Percentiles rank a stretch among this genome's conserved stretches.
phyloP scores from a whole-genome alignment of 1,139 yeast genomes.

The Diutina neorugosa region DNA sequence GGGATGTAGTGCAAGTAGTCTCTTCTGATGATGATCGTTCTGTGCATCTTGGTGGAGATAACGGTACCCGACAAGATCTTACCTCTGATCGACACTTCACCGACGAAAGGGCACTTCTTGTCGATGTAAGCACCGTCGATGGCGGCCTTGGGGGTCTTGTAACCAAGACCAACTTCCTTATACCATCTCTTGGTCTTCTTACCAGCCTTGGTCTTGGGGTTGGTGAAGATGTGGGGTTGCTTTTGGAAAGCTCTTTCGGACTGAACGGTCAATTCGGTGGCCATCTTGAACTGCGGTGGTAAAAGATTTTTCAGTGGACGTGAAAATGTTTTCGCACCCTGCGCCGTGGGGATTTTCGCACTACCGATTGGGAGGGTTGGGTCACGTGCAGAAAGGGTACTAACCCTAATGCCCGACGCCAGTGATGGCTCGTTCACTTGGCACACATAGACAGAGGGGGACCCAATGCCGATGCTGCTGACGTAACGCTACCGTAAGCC shows the following conservation, averaged over 20 bases:
- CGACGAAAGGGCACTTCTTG: slow-evolving; percentile 99
- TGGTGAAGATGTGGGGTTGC: slow-evolving; percentile 99
- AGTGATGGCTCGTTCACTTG: no score
- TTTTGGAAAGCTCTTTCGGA: slow-evolving; percentile 98
- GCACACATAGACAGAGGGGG: no score
- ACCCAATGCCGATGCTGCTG: no score
- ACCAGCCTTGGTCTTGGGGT: slow-evolving; percentile 99
- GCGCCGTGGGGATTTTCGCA: neutral
- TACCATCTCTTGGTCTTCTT: slow-evolving; percentile 99
- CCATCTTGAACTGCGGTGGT: slow-evolving; percentile 43
- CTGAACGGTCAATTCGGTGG: slow-evolving; percentile 99
- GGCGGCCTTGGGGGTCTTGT: slow-evolving; percentile 99
- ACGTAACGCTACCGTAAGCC: neutral
- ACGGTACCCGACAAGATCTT: slow-evolving; percentile 97
- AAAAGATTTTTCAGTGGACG: neutral
- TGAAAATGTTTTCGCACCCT: neutral
- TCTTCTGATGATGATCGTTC: slow-evolving; percentile 99
- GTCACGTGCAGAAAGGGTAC: neutral
- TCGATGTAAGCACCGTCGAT: slow-evolving; percentile 98
- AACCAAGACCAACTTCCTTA: slow-evolving; percentile 99
- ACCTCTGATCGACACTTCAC: slow-evolving; percentile 97
- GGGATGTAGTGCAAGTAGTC: slow-evolving; percentile 99
- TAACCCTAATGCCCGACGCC: no score
- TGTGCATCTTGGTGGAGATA: slow-evolving; percentile 99
- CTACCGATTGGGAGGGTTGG: neutral